Evolutionary conservation across 1,139 yeast genomes (phyloP), one percentile per base, ranked within the genome.

Genomic region (Blastobotrys serpentis): DNA sequence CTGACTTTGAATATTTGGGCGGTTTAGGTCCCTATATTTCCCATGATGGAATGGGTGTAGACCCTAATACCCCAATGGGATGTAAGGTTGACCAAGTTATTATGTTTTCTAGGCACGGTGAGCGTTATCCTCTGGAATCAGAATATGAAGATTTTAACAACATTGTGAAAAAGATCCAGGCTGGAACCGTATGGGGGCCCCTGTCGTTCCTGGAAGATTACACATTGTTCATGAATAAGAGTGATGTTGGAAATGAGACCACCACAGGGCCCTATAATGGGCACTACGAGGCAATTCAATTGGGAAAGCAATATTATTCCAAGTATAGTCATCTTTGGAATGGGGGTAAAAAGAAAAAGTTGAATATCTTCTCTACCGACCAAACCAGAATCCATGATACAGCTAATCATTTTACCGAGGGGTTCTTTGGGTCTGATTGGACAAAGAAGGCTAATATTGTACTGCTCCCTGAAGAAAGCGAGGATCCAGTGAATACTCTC

Each of bases 11-110:
- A n/a, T 34, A 34, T n/a, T 21, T 49, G 16, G 52, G 49, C 13
- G 43, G 48, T 11, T 23, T 34, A 17, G 52, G 52, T 16, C 52
- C 52, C 4, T 49, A 40, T 26, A 0, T 77, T 69, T 55, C 68
- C 74, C 71, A 79, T 4, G 76, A 81, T 60, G 66, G 69, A 29
- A 56, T 74, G 42, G 61, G 66, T 1, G 70, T 71, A 68, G 37
- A 39, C n/a, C 69, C 40, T 75, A 29, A 42, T 23, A 16, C 38
- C n/a, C 54, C 54, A 10, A 21, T 29, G 11, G 44, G 42, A 11
- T 55, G 57, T 36, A 13, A n/a, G 1, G 46, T 56, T 6, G 39
- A 44, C 26, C 56, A 55, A 41, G 60, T 53, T 4, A 52, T 50
- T 13, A 26, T 55, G 32, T 42, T 56, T 11, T 49, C 50, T 6